Conservation (phyloP, 352 stramenopile species). For the Phytopythium delawarense region DNA sequence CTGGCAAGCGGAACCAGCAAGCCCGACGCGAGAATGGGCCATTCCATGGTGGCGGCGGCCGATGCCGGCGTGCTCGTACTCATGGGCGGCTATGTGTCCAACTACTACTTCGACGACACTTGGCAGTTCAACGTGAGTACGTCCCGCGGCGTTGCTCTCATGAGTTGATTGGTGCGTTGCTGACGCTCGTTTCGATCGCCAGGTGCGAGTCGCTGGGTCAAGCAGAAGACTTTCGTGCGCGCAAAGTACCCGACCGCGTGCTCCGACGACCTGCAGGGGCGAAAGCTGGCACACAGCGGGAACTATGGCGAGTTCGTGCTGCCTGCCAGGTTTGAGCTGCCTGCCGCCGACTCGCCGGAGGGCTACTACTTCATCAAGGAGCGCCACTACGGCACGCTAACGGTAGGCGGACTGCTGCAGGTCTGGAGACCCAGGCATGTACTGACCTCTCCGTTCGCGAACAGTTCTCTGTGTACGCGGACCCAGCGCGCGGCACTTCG, state of each 20-base stretch:
- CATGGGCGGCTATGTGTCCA: constrained; percentile 92
- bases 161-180: not conserved
- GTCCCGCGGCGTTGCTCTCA: constrained; percentile 1
- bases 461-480: constrained; percentile 83
- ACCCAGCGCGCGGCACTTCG: constrained; percentile 82
- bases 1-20: constrained; percentile 14
- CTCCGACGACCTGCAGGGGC: constrained; percentile 85
- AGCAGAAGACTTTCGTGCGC: constrained; percentile 90
- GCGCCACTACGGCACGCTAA: constrained; percentile 67
- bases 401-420: constrained; percentile 18
- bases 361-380: constrained; percentile 72
- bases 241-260: constrained; percentile 87
- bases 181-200: not conserved
- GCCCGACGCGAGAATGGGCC: constrained; percentile 75
- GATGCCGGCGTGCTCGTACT: constrained; percentile 82
- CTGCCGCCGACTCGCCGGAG: constrained; percentile 27
- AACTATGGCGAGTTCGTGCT: constrained; percentile 57
- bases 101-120: constrained; percentile 93
- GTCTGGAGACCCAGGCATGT: not conserved
- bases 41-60: constrained; percentile 69
- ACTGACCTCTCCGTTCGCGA: not conserved
- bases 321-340: constrained; percentile 5
- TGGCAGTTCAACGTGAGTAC: constrained; percentile 95
- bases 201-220: constrained; percentile 76
- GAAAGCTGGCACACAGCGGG: constrained; percentile 59